Evolutionary conservation across 495 filamentous ascomycete species (phyloP).

Genomic region (Aspergillus sparsus): DNA sequence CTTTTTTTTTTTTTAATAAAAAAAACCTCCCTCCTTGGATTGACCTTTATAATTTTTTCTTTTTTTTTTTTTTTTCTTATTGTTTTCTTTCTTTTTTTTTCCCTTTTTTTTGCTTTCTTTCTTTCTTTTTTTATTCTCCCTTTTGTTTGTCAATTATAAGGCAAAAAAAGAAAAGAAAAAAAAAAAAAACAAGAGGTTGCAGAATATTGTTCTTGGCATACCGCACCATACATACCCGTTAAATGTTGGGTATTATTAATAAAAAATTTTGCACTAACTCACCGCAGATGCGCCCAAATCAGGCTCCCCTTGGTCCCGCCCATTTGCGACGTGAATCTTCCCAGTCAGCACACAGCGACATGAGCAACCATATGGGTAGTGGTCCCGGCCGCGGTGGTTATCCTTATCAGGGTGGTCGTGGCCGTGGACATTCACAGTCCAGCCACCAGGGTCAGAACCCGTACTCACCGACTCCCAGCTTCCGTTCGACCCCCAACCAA

Average conservation of each 20-base stretch:
- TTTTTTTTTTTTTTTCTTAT: conserved; percentile 1
- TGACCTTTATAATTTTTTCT: neutral
- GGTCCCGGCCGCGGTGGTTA: conserved; percentile 57
- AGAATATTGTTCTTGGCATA: conserved; percentile 28
- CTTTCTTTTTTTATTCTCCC: conserved; percentile 1
- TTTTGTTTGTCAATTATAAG: neutral
- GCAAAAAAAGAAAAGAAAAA: conserved; percentile 4
- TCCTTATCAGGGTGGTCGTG: conserved; percentile 61
- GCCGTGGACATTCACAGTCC: conserved; percentile 63
- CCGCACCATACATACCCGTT: conserved; percentile 9
- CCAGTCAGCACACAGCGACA: conserved; percentile 75
- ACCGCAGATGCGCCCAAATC: conserved; percentile 56
- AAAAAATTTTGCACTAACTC: conserved; percentile 34
- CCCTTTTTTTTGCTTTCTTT: conserved; percentile 1
- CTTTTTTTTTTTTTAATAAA: conserved; percentile 2
- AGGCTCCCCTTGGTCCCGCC: conserved; percentile 61
- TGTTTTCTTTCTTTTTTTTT: conserved; percentile 2
- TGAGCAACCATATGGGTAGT: conserved; percentile 58
- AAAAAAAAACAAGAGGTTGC: neutral
- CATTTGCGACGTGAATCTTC: conserved; percentile 83
- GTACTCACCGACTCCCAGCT: conserved; percentile 64
- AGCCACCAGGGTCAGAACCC: conserved; percentile 63
- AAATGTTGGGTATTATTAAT: conserved; percentile 20
- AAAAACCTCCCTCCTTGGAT: no score
- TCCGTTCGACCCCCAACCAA: conserved; percentile 60